A percentile compares a stretch with the other conserved stretches of the same genome.
Conservation (phyloP, 768 basidiomycete species). For the Lactifluus rugatus region DNA sequence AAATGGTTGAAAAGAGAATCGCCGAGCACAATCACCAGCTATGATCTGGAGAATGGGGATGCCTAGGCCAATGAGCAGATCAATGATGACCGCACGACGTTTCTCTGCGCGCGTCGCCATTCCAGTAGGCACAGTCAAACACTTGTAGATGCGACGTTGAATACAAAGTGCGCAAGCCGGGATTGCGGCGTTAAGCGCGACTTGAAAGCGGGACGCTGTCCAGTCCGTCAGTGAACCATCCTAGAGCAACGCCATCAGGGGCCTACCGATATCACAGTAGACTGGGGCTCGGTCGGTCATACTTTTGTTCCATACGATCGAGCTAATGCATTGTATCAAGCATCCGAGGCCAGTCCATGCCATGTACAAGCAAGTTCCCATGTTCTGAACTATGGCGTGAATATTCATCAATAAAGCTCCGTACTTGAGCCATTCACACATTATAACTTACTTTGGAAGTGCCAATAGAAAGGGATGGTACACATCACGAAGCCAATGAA, state of each 20-base stretch:
- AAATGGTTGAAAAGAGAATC: not conserved
- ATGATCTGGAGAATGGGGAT: conserved; percentile 14
- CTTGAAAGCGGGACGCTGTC: conserved; percentile 32
- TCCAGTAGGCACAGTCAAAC: conserved; percentile 29
- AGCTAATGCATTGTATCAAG: conserved; percentile 54
- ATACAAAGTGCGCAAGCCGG: conserved; percentile 37
- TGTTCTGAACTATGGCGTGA: conserved; percentile 44
- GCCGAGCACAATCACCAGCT: not conserved
- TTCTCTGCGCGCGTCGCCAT: conserved; percentile 25
- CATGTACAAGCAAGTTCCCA: conserved; percentile 67
- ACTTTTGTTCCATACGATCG: conserved; percentile 59
- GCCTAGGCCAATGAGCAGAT: conserved; percentile 27
- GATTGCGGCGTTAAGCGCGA: conserved; percentile 31
- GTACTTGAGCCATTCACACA: not conserved
- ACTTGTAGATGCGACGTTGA: conserved; percentile 39
- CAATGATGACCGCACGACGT: conserved; percentile 25
- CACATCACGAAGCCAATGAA: conserved; percentile 41
- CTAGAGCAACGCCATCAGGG: not conserved
- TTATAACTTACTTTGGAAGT: conserved; percentile 33
- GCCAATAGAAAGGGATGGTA: conserved; percentile 45
- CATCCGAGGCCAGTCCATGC: conserved; percentile 51
- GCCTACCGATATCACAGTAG: conserved; percentile 51
- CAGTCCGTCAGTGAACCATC: not conserved
- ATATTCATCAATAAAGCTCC: not conserved
- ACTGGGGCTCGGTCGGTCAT: conserved; percentile 36